Base-by-base conservation (phyloP, 2,329 filamentous ascomycete species). In the Cryphonectria japonica region DNA sequence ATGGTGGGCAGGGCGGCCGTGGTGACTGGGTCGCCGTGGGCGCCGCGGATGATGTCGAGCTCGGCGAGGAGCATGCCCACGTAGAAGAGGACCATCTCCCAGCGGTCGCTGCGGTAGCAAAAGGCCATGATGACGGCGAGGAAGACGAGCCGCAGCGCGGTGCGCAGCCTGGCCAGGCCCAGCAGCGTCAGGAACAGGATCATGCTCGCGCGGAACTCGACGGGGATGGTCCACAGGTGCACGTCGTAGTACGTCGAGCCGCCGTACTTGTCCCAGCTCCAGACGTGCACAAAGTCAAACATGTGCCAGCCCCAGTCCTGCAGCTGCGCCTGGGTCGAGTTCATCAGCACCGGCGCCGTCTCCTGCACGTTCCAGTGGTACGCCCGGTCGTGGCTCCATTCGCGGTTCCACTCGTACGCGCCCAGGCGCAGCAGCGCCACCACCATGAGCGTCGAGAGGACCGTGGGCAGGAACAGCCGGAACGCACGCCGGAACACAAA, bases 171-270 rank as follows among this genome's bases (percentile, higher is more conserved):
- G 7, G 85, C 85, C 13, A 85, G 83, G 29, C 82, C 87, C 4
- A 88, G 71, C 32, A 88, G 78, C 16, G 83, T 81, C 9, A 89
- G 78, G 77, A 89, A 90, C 13, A 90, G 82, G 71, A 87, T 82
- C 76, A 90, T 83, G 2, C 86, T 88, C 77, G 85, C 87, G 71
- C 85, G 82, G 75, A 88, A 89, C 77, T 90, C 88, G 63, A 89
- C 83, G 2, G 88, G 88, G 60, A 90, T 89, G 6, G 88, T 90
- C 88, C 88, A 90, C 34, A 90, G 78, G 73, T 90, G 88, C 37
- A 87, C 82, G 75, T 89, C 87, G 75, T 89, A 88, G 32, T 78
- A 81, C 77, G 82, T 86, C 57, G 80, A 83, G 69, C 85, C 85
- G 22, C 82, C 85, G 72, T 82, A 83, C 43, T 78, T 80, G 69